These are phyloP conservation scores for Lathyrus tuberosus DNA, from an alignment of 306 rosid genomes.

Conservation along the genomic window DNA sequence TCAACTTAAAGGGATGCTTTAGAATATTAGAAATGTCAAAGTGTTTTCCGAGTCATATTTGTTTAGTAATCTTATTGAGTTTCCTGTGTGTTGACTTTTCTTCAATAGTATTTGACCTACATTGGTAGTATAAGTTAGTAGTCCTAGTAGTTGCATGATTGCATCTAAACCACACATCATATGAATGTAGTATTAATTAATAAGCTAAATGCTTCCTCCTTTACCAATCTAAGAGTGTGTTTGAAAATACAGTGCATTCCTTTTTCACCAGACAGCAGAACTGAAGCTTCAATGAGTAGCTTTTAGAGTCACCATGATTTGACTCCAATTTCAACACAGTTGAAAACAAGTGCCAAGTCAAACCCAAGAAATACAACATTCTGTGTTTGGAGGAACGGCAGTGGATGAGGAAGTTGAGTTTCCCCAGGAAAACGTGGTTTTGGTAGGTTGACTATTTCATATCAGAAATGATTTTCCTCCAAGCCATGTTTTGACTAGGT, in stretches of 20 bases:
- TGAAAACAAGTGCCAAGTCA: background rate
- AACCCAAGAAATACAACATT: background rate
- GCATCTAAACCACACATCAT: background rate
- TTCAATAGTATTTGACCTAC: background rate
- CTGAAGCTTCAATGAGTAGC: slow-evolving; percentile 6
- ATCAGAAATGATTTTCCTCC: background rate
- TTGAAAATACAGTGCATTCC: background rate
- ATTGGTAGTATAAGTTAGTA: background rate
- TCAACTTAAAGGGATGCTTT: background rate
- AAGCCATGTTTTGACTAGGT: background rate
- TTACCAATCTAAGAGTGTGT: background rate
- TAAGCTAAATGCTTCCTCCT: background rate
- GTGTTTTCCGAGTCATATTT: background rate
- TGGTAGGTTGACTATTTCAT: background rate
- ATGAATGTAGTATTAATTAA: no score
- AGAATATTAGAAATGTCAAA: no score
- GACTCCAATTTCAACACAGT: background rate
- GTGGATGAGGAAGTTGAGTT: background rate
- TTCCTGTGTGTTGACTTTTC: background rate
- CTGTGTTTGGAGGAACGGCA: background rate
- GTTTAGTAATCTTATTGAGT: background rate
- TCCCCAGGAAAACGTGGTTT: background rate
- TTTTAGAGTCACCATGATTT: background rate
- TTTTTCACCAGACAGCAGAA: background rate
- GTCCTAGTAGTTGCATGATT: background rate